Evolutionary conservation across 1,139 yeast species (phyloP), one percentile per base, ranked within the genome.

Genomic region (Suhomyces wounanorum): DNA sequence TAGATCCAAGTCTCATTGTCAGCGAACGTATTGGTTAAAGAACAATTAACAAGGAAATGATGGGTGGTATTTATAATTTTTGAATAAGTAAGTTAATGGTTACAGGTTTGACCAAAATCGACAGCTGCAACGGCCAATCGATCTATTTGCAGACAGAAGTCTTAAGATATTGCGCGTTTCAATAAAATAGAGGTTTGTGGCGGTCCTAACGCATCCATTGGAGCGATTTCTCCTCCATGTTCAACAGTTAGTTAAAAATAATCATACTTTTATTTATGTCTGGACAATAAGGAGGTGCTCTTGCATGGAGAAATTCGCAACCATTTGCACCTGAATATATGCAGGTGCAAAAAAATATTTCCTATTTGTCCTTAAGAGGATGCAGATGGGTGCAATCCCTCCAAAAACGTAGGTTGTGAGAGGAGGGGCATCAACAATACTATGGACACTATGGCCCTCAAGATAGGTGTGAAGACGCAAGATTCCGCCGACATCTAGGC

Each of bases 1-100:
- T 48, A 17, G 51, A 36, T 43, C 44, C 49, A 41, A 47, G 21
- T 47, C 50, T 44, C 43, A 42, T 50, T 26, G 44, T 40, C 23
- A 46, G 50, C 47, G 48, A 50, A 43, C 41, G 52, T 33, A 23
- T 30, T 40, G 42, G 42, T 40, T 40, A 23, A 16, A 13, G 44
- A 17, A 28, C 31, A 7, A 35, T 23, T 6, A 35, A 33, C 11
- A 25, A 10, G 33, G 30, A 33, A 33, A 33, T 28, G 30, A 35
- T 9, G 28, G 31, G 42, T 30, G 47, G 37, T 44, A 44, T 48
- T 48, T 48, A 48, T 48, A 48, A 41, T 40, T 38, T 23, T 26
- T n/a, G 38, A 17, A n/a, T 8, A 23, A 13, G 8, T 21, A n/a
- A 8, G 3, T 38, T 10, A 11, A 11, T 8, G 33, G 18, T 7